A percentile compares a stretch with the other conserved stretches of the same genome.
Evolutionary conservation across 345 rosid species (phyloP).

Genomic region (Citrus medica): DNA sequence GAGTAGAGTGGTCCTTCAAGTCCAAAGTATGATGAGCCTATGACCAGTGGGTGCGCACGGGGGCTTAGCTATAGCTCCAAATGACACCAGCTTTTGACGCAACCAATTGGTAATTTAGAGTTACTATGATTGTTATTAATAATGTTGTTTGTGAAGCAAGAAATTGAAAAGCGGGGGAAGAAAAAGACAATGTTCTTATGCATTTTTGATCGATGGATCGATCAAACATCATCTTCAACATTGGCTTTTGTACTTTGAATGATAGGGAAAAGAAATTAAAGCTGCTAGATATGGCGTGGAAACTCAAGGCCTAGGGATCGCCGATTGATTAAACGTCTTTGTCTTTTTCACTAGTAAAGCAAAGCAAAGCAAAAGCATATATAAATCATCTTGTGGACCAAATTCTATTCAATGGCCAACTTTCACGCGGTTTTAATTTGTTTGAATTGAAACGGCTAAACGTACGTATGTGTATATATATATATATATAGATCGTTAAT

Average conservation of each 20-base stretch:
- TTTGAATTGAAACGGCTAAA: not conserved
- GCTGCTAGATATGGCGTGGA: slow-evolving; percentile 9
- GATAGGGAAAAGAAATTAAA: not conserved
- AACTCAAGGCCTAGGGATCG: slow-evolving; percentile 30
- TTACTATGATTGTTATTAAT: not conserved
- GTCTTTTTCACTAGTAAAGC: slow-evolving; percentile 20
- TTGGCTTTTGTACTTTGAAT: not conserved
- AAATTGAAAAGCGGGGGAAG: not conserved
- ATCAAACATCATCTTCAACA: not conserved
- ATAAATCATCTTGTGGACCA: not conserved
- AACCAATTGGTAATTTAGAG: not conserved
- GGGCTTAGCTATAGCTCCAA: not conserved
- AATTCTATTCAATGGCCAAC: slow-evolving; percentile 2
- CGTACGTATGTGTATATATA: too few species aligned
- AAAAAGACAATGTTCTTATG: not conserved
- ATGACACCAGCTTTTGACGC: not conserved
- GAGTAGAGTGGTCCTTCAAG: not conserved
- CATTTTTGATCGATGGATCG: not conserved
- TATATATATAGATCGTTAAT: not conserved
- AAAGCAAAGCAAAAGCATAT: slow-evolving; percentile 29
- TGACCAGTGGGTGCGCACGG: slow-evolving; percentile 1
- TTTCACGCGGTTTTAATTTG: slow-evolving; percentile 16
- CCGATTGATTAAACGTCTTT: slow-evolving; percentile 7
- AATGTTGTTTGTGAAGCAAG: not conserved
- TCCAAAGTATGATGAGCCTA: not conserved